Evolutionary conservation across 495 filamentous ascomycete species (phyloP).

Genomic region (Xylaria longipes): DNA sequence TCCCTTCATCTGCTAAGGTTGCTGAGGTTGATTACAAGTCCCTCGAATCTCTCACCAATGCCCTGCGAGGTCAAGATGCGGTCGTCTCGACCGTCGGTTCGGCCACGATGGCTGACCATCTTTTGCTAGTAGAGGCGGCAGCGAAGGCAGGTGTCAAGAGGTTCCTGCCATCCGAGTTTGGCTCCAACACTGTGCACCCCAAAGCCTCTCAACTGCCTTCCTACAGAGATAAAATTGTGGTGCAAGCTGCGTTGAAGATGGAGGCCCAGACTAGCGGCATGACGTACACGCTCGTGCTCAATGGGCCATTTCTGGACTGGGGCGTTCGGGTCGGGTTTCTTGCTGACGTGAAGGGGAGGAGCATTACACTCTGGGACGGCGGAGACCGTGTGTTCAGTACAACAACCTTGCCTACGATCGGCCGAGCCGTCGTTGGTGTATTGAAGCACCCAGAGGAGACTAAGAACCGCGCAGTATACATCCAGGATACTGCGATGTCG

Average conservation of each 20-base stretch:
- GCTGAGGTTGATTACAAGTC: constrained; percentile 56
- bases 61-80: constrained; percentile 57
- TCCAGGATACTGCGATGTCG: constrained; percentile 33
- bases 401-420: constrained; percentile 39
- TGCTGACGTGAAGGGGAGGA: neutral
- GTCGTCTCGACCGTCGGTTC: constrained; percentile 52
- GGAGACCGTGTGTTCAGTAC: constrained; percentile 37
- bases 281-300: constrained; percentile 49
- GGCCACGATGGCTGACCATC: constrained; percentile 41
- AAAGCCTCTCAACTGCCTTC: constrained; percentile 38
- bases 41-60: constrained; percentile 49
- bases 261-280: constrained; percentile 38
- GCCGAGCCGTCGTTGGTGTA: constrained; percentile 41
- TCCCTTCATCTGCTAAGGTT: constrained; percentile 46
- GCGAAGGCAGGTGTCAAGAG: constrained; percentile 57
- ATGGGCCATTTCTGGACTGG: constrained; percentile 43
- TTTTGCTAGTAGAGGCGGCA: constrained; percentile 60
- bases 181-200: constrained; percentile 39
- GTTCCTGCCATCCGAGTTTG: constrained; percentile 65
- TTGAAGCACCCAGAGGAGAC: constrained; percentile 41
- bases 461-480: constrained; percentile 39
- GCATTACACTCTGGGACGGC: constrained; percentile 34
- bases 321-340: constrained; percentile 23
- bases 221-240: constrained; percentile 45
- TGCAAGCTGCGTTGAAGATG: constrained; percentile 45